Base-by-base conservation (phyloP, 2,329 filamentous ascomycete species). In the Westerdykella sp. region DNA sequence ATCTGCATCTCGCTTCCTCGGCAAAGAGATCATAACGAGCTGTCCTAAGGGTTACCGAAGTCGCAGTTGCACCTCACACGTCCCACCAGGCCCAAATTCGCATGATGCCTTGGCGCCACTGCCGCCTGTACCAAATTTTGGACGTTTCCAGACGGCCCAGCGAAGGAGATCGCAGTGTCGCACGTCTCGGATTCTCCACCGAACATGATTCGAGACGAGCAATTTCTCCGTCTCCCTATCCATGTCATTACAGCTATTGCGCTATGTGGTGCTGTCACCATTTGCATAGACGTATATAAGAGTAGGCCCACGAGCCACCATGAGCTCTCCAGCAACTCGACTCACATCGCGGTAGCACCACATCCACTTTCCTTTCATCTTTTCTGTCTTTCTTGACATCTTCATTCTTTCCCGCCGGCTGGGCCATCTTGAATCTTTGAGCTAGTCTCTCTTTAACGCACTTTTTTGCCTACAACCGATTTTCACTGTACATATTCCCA, bases 1-100 rank as follows among this genome's bases (percentile, higher is more conserved):
- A 47, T 37, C 9, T 43, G 43, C 40, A 39, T 42, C 45, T 49
- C 49, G 44, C 41, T 34, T 42, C 28, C 46, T 44, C 51, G 43
- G 37, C 52, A 40, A 36, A 43, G 37, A 50, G 50, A 44, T 47
- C 51, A 52, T 52, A 57, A 48, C 36, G 44, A 43, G 45, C 32
- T 37, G 36, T 48, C 14, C 42, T 59, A 59, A 58, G 49, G 51
- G 52, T 42, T 51, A 48, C 40, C 57, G 55, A 60, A 50, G 62
- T 63, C 54, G 50, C 59, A 61, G 49, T 42, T 44, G 60, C 43
- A 50, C 55, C 63, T 65, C 60, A 65, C 49, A 63, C 59, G 56
- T 59, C 53, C 54, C 54, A 60, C 53, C 50, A 57, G 39, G 43
- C 54, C 44, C 44, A 40, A 58, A 48, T 56, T 28, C 44, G 60